Percentiles rank a stretch among this genome's conserved stretches.
phyloP scores from a whole-genome alignment of 495 filamentous ascomycete species.

The Penicillium alfredii region DNA sequence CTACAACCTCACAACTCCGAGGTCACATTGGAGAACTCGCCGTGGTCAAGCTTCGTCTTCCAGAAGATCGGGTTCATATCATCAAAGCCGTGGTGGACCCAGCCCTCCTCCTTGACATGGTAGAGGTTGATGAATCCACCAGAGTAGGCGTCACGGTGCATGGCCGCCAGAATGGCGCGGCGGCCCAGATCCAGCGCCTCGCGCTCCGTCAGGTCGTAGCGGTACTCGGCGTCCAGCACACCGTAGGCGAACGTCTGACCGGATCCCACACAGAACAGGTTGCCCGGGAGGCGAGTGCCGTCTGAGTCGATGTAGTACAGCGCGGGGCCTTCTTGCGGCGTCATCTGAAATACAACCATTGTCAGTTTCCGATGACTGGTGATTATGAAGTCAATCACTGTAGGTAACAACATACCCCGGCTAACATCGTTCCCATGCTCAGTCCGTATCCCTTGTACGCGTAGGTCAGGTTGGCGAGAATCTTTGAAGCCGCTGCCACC shows the following conservation, averaged over 20 bases:
- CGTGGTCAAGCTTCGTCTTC: slow-evolving; percentile 97
- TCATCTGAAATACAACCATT: too few relatives aligned
- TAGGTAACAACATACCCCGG: slow-evolving; percentile 58
- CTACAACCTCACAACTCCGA: slow-evolving; percentile 53
- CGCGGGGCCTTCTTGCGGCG: slow-evolving; percentile 89
- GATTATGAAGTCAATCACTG: too few relatives aligned
- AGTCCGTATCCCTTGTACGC: slow-evolving; percentile 96
- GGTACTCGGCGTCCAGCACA: slow-evolving; percentile 92
- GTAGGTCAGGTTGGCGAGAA: slow-evolving; percentile 96
- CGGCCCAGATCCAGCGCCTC: slow-evolving; percentile 87
- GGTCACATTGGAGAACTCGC: slow-evolving; percentile 96
- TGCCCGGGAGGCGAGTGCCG: slow-evolving; percentile 85
- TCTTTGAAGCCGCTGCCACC: slow-evolving; percentile 95
- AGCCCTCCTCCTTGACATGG: slow-evolving; percentile 96
- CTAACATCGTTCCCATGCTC: slow-evolving; percentile 99
- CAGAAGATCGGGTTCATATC: slow-evolving; percentile 97
- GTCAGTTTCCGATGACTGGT: too few relatives aligned
- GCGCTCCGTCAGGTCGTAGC: slow-evolving; percentile 76
- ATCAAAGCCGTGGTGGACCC: slow-evolving; percentile 96
- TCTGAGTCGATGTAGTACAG: slow-evolving; percentile 99
- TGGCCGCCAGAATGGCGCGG: slow-evolving; percentile 91
- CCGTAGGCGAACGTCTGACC: slow-evolving; percentile 99
- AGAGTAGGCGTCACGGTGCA: slow-evolving; percentile 94
- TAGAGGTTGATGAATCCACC: slow-evolving; percentile 98
- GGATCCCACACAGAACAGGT: slow-evolving; percentile 96